A percentile compares a stretch with the other conserved stretches of the same genome.
Conservation (phyloP, 2,329 filamentous ascomycete genomes). For the Fusarium penzigii region DNA sequence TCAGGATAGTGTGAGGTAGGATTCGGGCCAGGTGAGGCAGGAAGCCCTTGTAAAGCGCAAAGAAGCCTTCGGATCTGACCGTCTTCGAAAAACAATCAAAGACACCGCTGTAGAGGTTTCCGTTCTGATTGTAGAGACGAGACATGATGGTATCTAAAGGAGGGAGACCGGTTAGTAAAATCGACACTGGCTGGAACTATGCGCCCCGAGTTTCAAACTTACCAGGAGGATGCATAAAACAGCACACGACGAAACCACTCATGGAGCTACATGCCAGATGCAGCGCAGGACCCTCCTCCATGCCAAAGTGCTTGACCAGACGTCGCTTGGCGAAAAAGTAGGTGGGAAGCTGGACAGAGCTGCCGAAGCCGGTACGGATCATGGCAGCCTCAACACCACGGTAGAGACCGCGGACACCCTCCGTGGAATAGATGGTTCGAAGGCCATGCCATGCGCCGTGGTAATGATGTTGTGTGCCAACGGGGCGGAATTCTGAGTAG, state of each 20-base stretch:
- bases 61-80: constrained; percentile 82
- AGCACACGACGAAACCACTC: constrained; percentile 95
- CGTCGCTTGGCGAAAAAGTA: constrained; percentile 97
- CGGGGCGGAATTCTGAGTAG: constrained; percentile 86
- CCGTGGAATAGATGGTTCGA: constrained; percentile 71
- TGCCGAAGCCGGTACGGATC: constrained; percentile 94
- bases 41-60: constrained; percentile 98
- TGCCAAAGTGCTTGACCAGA: constrained; percentile 77
- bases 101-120: constrained; percentile 91
- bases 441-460: constrained; percentile 82
- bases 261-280: constrained; percentile 86
- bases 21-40: constrained; percentile 93
- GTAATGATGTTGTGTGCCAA: constrained; percentile 96
- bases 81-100: constrained; percentile 93
- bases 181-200: background rate
- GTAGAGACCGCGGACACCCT: constrained; percentile 83
- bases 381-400: constrained; percentile 90
- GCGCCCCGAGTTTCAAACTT: constrained; percentile 33
- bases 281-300: constrained; percentile 87
- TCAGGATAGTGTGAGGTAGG: constrained; percentile 92
- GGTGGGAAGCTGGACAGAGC: constrained; percentile 92
- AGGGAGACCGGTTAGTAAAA: constrained; percentile 3
- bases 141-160: constrained; percentile 90
- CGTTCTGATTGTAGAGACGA: constrained; percentile 97
- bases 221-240: constrained; percentile 97